Percentiles rank a stretch among this genome's conserved stretches.
phyloP scores from a whole-genome alignment of 2,329 filamentous ascomycete species.

The Emergomyces orientalis region DNA sequence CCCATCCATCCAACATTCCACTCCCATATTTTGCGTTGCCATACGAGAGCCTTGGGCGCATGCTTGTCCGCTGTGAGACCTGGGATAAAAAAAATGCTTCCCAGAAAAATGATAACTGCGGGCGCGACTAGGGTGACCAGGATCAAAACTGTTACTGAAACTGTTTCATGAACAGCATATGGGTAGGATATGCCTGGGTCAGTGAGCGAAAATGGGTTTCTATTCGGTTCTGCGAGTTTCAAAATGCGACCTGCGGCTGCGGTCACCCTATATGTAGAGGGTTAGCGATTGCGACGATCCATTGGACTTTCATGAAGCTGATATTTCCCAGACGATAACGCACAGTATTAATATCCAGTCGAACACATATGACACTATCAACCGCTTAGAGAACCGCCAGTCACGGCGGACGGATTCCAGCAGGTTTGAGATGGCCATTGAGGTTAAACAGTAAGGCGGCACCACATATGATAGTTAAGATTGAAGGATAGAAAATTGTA shows the following conservation, averaged over 20 bases:
- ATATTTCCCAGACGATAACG: constrained; percentile 17
- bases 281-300: not conserved
- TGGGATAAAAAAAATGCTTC: constrained; percentile 62
- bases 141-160: constrained; percentile 56
- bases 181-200: constrained; percentile 76
- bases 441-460: not conserved
- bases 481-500: not conserved
- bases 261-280: constrained; percentile 36
- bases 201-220: constrained; percentile 60
- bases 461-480: not conserved
- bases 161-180: constrained; percentile 58
- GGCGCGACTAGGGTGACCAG: constrained; percentile 58
- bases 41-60: constrained; percentile 56
- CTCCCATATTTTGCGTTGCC: constrained; percentile 83
- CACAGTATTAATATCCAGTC: constrained; percentile 64
- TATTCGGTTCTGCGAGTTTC: constrained; percentile 53
- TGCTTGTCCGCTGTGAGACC: constrained; percentile 56
- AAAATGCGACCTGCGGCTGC: constrained; percentile 52
- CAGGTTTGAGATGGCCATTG: not conserved
- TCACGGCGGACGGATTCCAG: not conserved
- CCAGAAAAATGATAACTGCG: constrained; percentile 55
- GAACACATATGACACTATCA: constrained; percentile 58
- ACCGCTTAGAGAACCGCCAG: constrained; percentile 36
- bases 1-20: constrained; percentile 79
- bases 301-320: not conserved